Percentiles rank a stretch among this genome's conserved stretches.
Evolutionary conservation across 2,329 filamentous ascomycete species (phyloP).

Genomic region (Penicillium sp.): DNA sequence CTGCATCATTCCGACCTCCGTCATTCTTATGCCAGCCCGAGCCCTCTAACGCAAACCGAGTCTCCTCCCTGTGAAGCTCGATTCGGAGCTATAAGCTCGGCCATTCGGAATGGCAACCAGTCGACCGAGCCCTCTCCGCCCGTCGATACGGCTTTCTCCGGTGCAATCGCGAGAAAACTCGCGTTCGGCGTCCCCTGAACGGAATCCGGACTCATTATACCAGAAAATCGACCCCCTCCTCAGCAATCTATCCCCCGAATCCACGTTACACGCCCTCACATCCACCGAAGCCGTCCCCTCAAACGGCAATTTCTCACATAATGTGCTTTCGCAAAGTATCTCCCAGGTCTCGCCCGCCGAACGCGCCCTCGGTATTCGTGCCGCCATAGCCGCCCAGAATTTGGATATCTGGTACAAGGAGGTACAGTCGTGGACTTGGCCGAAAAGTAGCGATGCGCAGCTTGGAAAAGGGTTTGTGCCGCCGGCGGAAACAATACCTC

Average conservation of each 20-base stretch:
- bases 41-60: slow-evolving; percentile 14
- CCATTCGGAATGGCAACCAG: slow-evolving; percentile 34
- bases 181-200: slow-evolving; percentile 40
- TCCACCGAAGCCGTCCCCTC: slow-evolving; percentile 44
- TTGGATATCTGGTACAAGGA: slow-evolving; percentile 61
- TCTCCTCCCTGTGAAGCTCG: slow-evolving; percentile 21
- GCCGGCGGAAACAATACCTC: slow-evolving; percentile 15
- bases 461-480: slow-evolving; percentile 46
- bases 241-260: slow-evolving; percentile 55
- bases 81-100: slow-evolving; percentile 20
- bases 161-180: slow-evolving; percentile 32
- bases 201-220: slow-evolving; percentile 37
- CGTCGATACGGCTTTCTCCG: slow-evolving; percentile 31
- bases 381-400: slow-evolving; percentile 60
- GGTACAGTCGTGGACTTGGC: slow-evolving; percentile 62
- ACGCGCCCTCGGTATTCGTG: slow-evolving; percentile 59
- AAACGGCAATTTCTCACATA: slow-evolving; percentile 40
- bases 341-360: slow-evolving; percentile 58
- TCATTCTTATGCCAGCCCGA: slow-evolving; percentile 26
- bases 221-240: slow-evolving; percentile 51
- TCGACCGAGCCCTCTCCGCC: slow-evolving; percentile 32
- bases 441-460: slow-evolving; percentile 40
- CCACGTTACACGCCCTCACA: slow-evolving; percentile 54
- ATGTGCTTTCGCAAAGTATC: slow-evolving; percentile 52
- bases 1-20: slow-evolving; percentile 32